phyloP scores from a whole-genome alignment of 2,329 filamentous ascomycete species.

The Delphinella strobiligena region DNA sequence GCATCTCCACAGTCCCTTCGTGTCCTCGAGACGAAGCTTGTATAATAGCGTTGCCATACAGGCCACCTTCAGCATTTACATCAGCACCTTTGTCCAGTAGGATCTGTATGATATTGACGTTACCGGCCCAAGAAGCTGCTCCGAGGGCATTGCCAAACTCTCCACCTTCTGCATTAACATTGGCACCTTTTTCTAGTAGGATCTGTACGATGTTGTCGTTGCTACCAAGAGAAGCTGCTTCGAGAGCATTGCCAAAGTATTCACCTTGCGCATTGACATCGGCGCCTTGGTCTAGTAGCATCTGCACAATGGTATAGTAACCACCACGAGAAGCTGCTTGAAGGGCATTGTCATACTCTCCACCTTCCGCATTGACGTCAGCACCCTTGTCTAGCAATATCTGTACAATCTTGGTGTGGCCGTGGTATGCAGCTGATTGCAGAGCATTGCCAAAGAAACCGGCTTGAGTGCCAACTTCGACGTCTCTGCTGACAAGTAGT shows the following conservation, averaged over 20 bases:
- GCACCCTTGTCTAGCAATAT: conserved; percentile 13
- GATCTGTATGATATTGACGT: conserved; percentile 8
- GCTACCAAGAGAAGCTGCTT: conserved; percentile 8
- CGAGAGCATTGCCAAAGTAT: conserved; percentile 8
- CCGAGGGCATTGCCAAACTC: conserved; percentile 11
- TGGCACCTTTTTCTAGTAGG: conserved; percentile 8
- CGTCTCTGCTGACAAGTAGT: conserved; percentile 13
- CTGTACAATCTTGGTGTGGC: conserved; percentile 5
- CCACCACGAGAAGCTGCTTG: conserved; percentile 8
- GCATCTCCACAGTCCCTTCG: conserved; percentile 11
- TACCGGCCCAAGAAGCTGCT: conserved; percentile 2
- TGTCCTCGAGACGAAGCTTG: conserved; percentile 9
- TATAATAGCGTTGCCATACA: conserved; percentile 11
- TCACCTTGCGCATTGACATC: conserved; percentile 11
- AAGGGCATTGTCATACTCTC: conserved; percentile 10
- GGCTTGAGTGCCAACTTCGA: conserved; percentile 14
- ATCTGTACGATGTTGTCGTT: conserved; percentile 9
- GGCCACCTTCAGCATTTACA: conserved; percentile 8
- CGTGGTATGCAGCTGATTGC: conserved; percentile 8
- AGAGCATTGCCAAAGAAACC: conserved; percentile 10
- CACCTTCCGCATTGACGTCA: conserved; percentile 3
- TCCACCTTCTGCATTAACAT: conserved; percentile 8
- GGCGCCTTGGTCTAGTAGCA: conserved; percentile 11
- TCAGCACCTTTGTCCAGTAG: conserved; percentile 10
- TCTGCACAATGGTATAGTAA: conserved; percentile 6